A percentile compares a stretch with the other conserved stretches of the same genome.
Conservation (phyloP, 352 stramenopile genomes). For the Phytophthora kernoviae region DNA sequence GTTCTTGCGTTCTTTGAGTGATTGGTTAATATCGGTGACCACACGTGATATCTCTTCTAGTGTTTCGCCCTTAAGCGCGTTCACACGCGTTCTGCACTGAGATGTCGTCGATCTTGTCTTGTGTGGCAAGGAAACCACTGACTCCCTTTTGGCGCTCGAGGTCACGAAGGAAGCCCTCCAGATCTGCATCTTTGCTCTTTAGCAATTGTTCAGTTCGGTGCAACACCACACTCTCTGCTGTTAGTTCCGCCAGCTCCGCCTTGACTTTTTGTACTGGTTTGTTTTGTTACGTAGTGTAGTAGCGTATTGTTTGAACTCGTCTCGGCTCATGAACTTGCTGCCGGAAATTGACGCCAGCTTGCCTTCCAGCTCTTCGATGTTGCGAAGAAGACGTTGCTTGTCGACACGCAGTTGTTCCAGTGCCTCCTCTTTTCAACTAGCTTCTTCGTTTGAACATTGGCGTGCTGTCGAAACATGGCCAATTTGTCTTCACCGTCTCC, state of each 20-base stretch:
- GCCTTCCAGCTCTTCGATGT: conserved; percentile 76
- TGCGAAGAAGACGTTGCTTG: conserved; percentile 56
- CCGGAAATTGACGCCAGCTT: conserved; percentile 55
- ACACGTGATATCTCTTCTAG: conserved; percentile 94
- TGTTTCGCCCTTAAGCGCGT: conserved; percentile 92
- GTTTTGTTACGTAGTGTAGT: conserved; percentile 91
- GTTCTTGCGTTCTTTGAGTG: conserved; percentile 91
- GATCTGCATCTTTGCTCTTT: conserved; percentile 80
- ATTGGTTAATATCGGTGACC: conserved; percentile 92
- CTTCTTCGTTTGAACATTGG: conserved; percentile 88
- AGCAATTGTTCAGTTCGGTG: conserved; percentile 92
- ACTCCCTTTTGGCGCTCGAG: conserved; percentile 89
- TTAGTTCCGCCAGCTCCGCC: conserved; percentile 82
- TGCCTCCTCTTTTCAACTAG: conserved; percentile 90
- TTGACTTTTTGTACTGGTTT: conserved; percentile 93
- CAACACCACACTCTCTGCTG: conserved; percentile 90
- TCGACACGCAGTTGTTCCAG: conserved; percentile 72
- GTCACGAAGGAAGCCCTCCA: conserved; percentile 86
- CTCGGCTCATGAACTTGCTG: conserved; percentile 83
- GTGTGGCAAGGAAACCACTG: conserved; percentile 84
- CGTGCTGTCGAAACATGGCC: conserved; percentile 91
- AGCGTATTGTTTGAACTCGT: conserved; percentile 92
- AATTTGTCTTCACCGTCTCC: conserved; percentile 88
- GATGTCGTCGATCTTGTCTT: conserved; percentile 88
- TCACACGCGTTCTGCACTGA: conserved; percentile 90